Conservation (phyloP, 352 stramenopile genomes). For the Elongisporangium undulatum region DNA sequence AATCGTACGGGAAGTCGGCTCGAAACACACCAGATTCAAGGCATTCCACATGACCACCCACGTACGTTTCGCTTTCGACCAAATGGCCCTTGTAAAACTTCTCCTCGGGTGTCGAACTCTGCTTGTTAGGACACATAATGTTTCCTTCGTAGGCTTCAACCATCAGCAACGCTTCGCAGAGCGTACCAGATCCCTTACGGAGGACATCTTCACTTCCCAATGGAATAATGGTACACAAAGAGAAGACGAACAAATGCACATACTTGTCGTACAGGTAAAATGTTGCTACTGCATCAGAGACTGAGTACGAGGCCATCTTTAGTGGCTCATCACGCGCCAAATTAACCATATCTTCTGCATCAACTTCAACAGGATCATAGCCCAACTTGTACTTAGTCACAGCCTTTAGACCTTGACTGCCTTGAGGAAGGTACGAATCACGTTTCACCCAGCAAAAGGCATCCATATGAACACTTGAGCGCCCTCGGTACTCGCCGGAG, state of each 20-base stretch:
- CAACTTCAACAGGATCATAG: constrained; percentile 97
- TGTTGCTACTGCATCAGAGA: constrained; percentile 99
- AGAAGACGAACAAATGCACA: constrained; percentile 99
- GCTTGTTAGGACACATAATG: constrained; percentile 99
- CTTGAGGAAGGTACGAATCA: constrained; percentile 98
- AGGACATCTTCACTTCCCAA: constrained; percentile 98
- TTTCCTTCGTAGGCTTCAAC: constrained; percentile 95
- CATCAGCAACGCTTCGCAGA: constrained; percentile 99
- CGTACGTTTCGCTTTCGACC: constrained; percentile 98
- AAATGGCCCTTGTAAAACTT: constrained; percentile 93
- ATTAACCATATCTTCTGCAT: constrained; percentile 98
- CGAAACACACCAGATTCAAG: constrained; percentile 98
- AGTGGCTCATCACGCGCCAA: constrained; percentile 93
- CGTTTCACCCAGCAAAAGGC: constrained; percentile 99
- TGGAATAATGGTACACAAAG: constrained; percentile 98
- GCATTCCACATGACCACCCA: constrained; percentile 99
- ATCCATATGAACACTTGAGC: constrained; percentile 95
- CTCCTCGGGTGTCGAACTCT: constrained; percentile 76
- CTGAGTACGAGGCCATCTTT: constrained; percentile 99
- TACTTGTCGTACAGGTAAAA: constrained; percentile 99
- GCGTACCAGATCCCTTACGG: constrained; percentile 93
- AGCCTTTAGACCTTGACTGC: constrained; percentile 97
- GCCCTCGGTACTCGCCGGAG: constrained; percentile 91
- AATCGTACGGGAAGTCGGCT: constrained; percentile 97
- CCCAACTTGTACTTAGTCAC: constrained; percentile 99